Conservation (phyloP, 768 basidiomycete species). For the Naganishia antarctica region DNA sequence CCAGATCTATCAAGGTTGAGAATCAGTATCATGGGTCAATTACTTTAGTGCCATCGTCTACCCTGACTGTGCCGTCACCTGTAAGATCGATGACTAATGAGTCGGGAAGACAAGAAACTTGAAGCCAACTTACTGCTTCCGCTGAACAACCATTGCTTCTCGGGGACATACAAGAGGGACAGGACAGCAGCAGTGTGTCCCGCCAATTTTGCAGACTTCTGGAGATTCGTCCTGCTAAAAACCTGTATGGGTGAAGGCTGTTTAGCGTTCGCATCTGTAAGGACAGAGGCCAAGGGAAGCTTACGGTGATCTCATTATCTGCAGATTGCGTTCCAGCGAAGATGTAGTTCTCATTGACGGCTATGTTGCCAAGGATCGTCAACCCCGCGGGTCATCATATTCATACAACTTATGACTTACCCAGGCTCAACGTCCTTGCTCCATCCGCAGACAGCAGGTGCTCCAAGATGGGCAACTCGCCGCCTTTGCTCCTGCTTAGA, state of each 20-base stretch:
- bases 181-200: slow-evolving; percentile 84
- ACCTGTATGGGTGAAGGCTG: slow-evolving; percentile 56
- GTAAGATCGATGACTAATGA: background rate
- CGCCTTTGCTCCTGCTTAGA: slow-evolving; percentile 42
- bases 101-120: background rate
- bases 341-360: slow-evolving; percentile 66
- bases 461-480: slow-evolving; percentile 44
- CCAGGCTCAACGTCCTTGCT: slow-evolving; percentile 41
- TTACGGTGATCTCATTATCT: slow-evolving; percentile 63
- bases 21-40: slow-evolving; percentile 1
- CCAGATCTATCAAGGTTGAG: slow-evolving; percentile 62
- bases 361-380: slow-evolving; percentile 35
- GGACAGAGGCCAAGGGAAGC: slow-evolving; percentile 32
- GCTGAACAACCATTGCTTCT: slow-evolving; percentile 81
- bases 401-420: slow-evolving; percentile 11
- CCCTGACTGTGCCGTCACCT: slow-evolving; percentile 86
- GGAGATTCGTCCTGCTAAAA: slow-evolving; percentile 71
- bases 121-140: slow-evolving; percentile 62
- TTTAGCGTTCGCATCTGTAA: no score
- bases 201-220: slow-evolving; percentile 62
- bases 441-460: slow-evolving; percentile 44
- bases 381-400: background rate
- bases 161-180: slow-evolving; percentile 67
- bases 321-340: slow-evolving; percentile 76
- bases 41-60: slow-evolving; percentile 41